Base-by-base conservation (phyloP, 73 alveolate genomes). In the Stentor roeselii region DNA sequence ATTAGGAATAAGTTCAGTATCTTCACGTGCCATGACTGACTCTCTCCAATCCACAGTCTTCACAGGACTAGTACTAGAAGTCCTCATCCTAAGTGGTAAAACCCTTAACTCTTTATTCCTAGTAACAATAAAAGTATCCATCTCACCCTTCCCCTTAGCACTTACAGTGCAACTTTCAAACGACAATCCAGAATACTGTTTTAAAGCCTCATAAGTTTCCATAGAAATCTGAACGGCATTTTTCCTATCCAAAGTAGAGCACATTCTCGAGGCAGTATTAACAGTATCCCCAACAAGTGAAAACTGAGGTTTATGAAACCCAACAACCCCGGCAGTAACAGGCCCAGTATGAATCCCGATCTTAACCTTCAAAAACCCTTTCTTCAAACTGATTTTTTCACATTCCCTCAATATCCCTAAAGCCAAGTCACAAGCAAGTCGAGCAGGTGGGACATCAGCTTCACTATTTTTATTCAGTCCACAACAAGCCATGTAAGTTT, bases 251-350 rank as follows among this genome's bases (percentile, higher is more conserved):
- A 67, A 67, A 30, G 80, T 67, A 1, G 80, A 67, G 1, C 41
- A 21, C 94, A 97, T 98, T 85, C 99, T 92, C 50, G 98, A 92
- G 36, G 99, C 97, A 59, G 99, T 98, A 91, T 98, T 97, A 32
- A 98, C 99, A 31, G 99, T 95, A 90, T 97, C 99, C 27, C 99
- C 99, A 35, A 98, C 95, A 42, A 98, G 92, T 30, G 99, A 94
- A 91, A 97, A 98, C 84, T 97, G 97, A 0, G 99, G 99, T 67
- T 95, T 92, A 85, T 96, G 99, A 59, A 90, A 94, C 3, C 99
- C 99, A 6, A 98, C 98, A 39, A 97, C 99, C 3, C 99, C 99
- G 3, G 99, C 95, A 39, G 97, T 93, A 3, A 97, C 99, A 74
- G 93, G 90, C 21, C 99, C 99, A 60, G 96, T 92, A 85, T 97